Evolutionary conservation across 2,329 filamentous ascomycete species (phyloP).

Genomic region (Diaporthe batatas): DNA sequence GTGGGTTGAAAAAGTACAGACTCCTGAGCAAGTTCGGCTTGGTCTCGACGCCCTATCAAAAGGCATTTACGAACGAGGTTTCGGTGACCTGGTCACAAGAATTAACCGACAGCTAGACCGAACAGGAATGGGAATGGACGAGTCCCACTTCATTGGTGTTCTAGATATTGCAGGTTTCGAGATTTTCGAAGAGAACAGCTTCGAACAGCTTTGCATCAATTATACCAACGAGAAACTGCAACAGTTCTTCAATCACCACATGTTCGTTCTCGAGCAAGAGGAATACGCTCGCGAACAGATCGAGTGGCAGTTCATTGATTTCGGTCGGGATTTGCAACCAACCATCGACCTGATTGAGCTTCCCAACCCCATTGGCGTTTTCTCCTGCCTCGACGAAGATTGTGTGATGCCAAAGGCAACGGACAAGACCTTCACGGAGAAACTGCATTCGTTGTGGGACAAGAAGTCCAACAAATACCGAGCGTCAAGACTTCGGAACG

Average conservation of each 20-base stretch:
- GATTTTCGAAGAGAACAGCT: constrained; percentile 98
- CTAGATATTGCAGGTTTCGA: constrained; percentile 99
- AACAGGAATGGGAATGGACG: constrained; percentile 84
- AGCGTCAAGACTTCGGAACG: constrained; percentile 86
- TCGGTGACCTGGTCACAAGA: constrained; percentile 89
- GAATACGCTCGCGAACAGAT: constrained; percentile 98
- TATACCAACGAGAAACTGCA: constrained; percentile 99
- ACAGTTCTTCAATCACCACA: constrained; percentile 99
- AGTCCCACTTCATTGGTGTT: constrained; percentile 96
- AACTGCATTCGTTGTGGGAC: constrained; percentile 96
- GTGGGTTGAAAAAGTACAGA: constrained; percentile 99
- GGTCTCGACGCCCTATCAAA: constrained; percentile 93
- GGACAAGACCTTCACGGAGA: constrained; percentile 96
- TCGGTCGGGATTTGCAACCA: constrained; percentile 94
- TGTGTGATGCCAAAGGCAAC: constrained; percentile 99
- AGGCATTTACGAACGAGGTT: constrained; percentile 96
- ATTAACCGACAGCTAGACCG: constrained; percentile 94
- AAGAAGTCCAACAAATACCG: constrained; percentile 96
- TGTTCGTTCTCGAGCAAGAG: constrained; percentile 99
- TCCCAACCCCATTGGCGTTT: constrained; percentile 97
- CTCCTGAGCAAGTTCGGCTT: constrained; percentile 93
- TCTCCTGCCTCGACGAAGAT: constrained; percentile 97
- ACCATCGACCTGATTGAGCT: constrained; percentile 98
- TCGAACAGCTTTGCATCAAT: constrained; percentile 99
- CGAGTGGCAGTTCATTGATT: constrained; percentile 99